A percentile compares a stretch with the other conserved stretches of the same genome.
Conservation (phyloP, 2,329 filamentous ascomycete genomes). For the Myrmaecium sp. region DNA sequence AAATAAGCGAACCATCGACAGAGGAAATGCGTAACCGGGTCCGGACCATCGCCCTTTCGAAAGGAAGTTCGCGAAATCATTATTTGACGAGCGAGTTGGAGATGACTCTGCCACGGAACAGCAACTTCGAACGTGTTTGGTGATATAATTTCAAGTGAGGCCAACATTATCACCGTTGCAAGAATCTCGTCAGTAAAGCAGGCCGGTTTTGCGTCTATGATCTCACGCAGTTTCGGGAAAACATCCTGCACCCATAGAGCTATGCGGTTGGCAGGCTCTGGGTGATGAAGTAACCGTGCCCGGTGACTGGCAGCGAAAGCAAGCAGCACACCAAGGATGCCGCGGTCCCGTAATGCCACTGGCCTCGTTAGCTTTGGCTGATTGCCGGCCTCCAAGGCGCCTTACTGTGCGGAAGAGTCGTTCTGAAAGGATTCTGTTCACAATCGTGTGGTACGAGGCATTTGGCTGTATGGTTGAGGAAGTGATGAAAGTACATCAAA, state of each 20-base stretch:
- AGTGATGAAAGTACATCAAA: conserved; percentile 55
- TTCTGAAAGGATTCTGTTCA: conserved; percentile 41
- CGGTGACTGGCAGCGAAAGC: conserved; percentile 76
- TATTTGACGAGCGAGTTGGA: conserved; percentile 58
- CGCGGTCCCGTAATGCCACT: conserved; percentile 52
- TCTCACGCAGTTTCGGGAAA: conserved; percentile 53
- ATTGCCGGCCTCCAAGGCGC: conserved; percentile 12
- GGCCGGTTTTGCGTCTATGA: no score
- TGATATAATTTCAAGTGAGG: conserved; percentile 68
- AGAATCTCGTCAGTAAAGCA: conserved; percentile 60
- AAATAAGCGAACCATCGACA: conserved; percentile 73
- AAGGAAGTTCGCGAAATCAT: conserved; percentile 53
- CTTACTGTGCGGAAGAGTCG: conserved; percentile 44
- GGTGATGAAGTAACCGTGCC: conserved; percentile 54
- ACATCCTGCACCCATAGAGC: conserved; percentile 66
- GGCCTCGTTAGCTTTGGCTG: conserved; percentile 21
- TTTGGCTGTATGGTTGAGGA: conserved; percentile 65
- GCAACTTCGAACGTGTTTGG: conserved; percentile 66
- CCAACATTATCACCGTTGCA: conserved; percentile 70
- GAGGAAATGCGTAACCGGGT: conserved; percentile 54
- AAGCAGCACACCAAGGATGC: conserved; percentile 59
- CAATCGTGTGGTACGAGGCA: conserved; percentile 47
- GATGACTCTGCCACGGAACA: conserved; percentile 66
- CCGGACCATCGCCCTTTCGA: conserved; percentile 40
- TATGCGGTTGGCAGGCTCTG: conserved; percentile 60